phyloP scores from a whole-genome alignment of 169 alveolate genomes.

The Plasmodium gaboni region DNA sequence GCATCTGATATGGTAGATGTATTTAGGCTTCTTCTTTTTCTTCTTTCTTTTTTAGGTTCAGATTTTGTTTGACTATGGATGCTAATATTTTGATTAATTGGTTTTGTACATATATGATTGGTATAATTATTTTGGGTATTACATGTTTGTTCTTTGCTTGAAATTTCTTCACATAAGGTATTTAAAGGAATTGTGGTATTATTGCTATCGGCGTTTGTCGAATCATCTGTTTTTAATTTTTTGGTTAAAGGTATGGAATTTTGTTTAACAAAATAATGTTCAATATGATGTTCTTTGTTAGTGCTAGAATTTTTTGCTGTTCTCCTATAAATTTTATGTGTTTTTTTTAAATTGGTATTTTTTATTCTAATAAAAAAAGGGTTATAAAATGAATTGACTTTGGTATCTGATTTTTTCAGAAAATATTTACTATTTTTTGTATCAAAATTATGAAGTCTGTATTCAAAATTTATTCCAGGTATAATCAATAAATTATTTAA shows the following conservation, averaged over 20 bases:
- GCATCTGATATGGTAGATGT: background rate
- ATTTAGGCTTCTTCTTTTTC: conserved; percentile 7
- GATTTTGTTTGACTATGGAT: conserved; percentile 1
- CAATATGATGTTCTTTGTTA: conserved; percentile 39
- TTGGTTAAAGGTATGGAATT: conserved; percentile 4
- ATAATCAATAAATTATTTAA: conserved; percentile 42
- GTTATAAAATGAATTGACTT: conserved; percentile 33
- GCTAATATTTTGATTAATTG: background rate
- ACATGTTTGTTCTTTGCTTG: conserved; percentile 1
- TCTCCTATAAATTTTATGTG: conserved; percentile 10
- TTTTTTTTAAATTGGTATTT: conserved; percentile 23
- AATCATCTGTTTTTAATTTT: conserved; percentile 19
- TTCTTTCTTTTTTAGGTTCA: conserved; percentile 38
- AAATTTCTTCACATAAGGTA: background rate
- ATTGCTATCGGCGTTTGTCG: conserved; percentile 7
- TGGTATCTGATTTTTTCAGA: conserved; percentile 40
- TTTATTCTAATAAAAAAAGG: conserved; percentile 51
- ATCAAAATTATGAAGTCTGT: conserved; percentile 34
- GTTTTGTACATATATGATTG: background rate
- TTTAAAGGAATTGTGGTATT: conserved; percentile 8
- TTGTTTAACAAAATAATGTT: conserved; percentile 41
- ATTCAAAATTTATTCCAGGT: conserved; percentile 60
- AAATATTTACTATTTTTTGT: conserved; percentile 42
- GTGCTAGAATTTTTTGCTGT: conserved; percentile 14
- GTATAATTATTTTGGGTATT: conserved; percentile 4